phyloP scores from a whole-genome alignment of 2,329 filamentous ascomycete genomes.

The Colletotrichum sp. region DNA sequence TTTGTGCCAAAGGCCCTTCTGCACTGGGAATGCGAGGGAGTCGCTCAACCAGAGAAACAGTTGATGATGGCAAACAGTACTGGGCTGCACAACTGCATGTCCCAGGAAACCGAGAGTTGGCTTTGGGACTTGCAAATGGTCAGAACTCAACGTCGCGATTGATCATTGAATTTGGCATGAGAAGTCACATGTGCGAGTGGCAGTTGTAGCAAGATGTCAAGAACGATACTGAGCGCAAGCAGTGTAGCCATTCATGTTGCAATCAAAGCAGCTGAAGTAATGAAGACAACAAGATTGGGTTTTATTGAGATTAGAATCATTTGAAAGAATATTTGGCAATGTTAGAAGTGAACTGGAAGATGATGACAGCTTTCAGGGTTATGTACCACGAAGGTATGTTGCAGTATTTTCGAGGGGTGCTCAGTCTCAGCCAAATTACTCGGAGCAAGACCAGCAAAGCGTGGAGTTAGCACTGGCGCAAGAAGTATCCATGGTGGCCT shows the following conservation, averaged over 20 bases:
- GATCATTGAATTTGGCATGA: neutral
- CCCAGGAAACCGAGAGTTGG: neutral
- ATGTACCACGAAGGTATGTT: neutral
- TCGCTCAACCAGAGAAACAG: neutral
- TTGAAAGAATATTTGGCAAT: neutral
- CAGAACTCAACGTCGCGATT: neutral
- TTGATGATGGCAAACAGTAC: accelerated
- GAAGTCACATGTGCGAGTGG: accelerated
- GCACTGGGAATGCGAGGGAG: accelerated
- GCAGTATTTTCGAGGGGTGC: neutral
- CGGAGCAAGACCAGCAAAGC: neutral
- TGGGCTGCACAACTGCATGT: neutral
- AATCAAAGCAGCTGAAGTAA: neutral
- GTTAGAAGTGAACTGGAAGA: neutral
- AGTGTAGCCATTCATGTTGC: neutral
- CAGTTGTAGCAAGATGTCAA: neutral
- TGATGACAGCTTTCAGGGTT: neutral
- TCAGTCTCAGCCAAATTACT: neutral
- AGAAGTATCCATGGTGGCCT: neutral
- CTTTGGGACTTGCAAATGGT: neutral
- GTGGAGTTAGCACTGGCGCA: neutral
- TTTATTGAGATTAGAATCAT: neutral
- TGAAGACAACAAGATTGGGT: neutral
- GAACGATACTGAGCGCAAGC: neutral
- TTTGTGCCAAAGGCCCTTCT: neutral